Percentiles rank a stretch among this genome's conserved stretches.
phyloP scores from a whole-genome alignment of 441 rosid genomes.

The Pelargonium fulgidum region DNA sequence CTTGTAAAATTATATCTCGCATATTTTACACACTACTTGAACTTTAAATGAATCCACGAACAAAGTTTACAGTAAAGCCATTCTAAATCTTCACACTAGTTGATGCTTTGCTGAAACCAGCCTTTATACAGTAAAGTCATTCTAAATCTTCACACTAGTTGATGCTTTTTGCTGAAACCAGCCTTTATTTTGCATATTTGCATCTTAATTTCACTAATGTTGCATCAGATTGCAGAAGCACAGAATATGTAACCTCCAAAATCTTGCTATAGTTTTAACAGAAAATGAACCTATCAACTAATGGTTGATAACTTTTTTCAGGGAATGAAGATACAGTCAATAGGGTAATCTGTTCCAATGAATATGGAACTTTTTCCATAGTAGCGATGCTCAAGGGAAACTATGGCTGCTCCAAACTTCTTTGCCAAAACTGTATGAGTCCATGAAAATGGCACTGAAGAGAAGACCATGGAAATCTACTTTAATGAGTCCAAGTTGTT shows the following conservation, averaged over 20 bases:
- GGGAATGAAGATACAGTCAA: neutral
- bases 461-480: no score
- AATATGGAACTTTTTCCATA: conserved; percentile 66
- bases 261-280: neutral
- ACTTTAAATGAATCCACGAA: neutral
- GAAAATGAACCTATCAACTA: neutral
- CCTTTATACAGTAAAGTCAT: neutral
- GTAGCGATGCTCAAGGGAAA: conserved; percentile 92
- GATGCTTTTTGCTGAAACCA: neutral
- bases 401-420: conserved; percentile 92
- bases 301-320: neutral
- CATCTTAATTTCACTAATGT: neutral
- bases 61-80: neutral
- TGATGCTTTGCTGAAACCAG: neutral
- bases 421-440: conserved; percentile 64
- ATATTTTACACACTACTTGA: neutral
- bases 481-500: no score
- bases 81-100: neutral
- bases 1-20: neutral
- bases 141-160: neutral
- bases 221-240: neutral
- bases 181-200: neutral
- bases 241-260: neutral
- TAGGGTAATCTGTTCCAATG: neutral
- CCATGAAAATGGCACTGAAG: no score